Conservation (phyloP, 2,329 filamentous ascomycete genomes). For the Atkinsonella hypoxylon region DNA sequence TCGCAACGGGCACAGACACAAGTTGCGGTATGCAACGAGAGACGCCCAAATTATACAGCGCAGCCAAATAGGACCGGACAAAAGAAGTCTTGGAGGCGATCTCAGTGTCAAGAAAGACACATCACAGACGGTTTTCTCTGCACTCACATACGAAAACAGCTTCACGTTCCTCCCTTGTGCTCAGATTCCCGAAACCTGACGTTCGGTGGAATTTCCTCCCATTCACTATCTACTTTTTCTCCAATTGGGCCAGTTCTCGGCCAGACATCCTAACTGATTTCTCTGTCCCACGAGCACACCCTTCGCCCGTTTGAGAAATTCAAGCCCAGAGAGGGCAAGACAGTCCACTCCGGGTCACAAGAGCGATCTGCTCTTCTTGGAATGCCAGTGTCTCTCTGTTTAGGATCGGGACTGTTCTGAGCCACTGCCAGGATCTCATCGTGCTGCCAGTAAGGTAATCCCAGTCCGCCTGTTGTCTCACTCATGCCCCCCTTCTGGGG, state of each 20-base stretch:
- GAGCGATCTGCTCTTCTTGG: constrained; percentile 20
- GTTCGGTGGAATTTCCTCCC: constrained; percentile 7
- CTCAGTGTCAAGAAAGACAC: constrained; percentile 4
- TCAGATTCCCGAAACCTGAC: constrained; percentile 10
- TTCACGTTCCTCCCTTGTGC: constrained; percentile 11
- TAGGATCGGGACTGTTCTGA: constrained; percentile 23
- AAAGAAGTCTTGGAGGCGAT: background rate
- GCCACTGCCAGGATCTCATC: constrained; percentile 20
- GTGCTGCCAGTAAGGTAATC: constrained; percentile 21
- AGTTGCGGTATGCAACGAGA: background rate
- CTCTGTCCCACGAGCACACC: constrained; percentile 11
- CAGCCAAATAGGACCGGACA: background rate
- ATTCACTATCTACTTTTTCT: constrained; percentile 8
- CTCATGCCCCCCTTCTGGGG: constrained; percentile 18
- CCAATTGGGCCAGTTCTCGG: constrained; percentile 13
- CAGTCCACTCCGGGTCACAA: constrained; percentile 8
- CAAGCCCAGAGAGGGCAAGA: constrained; percentile 13
- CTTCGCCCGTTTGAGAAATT: constrained; percentile 13
- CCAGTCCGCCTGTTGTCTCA: constrained; percentile 23
- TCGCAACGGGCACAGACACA: constrained; percentile 5
- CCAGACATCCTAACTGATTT: constrained; percentile 11
- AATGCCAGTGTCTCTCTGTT: constrained; percentile 27
- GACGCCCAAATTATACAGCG: background rate
- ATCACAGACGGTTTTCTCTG: constrained; percentile 10
- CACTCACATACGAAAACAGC: constrained; percentile 6